Percentiles rank a stretch among this genome's conserved stretches.
phyloP scores from a whole-genome alignment of 805 yeast species.

The Limtongia smithiae region DNA sequence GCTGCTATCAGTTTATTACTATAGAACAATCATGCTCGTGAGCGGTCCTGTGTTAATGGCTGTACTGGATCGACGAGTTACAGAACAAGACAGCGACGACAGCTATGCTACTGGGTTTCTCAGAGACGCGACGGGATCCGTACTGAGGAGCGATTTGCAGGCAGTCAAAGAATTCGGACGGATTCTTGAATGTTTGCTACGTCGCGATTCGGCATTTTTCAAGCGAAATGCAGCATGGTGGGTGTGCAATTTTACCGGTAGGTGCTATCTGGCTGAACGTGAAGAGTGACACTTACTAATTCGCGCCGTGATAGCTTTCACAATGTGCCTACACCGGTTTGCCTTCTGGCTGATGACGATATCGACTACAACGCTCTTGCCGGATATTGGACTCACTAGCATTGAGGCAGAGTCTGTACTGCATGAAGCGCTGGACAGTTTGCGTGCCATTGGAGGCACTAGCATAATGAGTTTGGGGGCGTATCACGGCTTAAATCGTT shows the following conservation, averaged over 20 bases:
- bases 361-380: background rate
- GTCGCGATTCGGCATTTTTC: background rate
- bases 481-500: background rate
- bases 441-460: background rate
- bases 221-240: background rate
- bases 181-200: background rate
- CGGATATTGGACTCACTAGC: background rate
- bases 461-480: background rate
- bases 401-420: background rate
- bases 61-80: background rate
- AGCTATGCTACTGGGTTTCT: background rate
- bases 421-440: background rate
- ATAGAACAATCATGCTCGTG: background rate
- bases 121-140: background rate
- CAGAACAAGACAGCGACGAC: too few relatives aligned
- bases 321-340: constrained; percentile 1
- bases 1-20: background rate
- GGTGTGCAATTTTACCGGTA: background rate
- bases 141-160: background rate
- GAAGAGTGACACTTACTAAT: background rate
- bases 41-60: background rate
- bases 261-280: background rate
- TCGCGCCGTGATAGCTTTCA: background rate
- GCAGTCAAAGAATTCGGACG: background rate
- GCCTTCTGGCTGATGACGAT: background rate